phyloP scores from a whole-genome alignment of 1,139 yeast species.

The Oligophagozyma castellii region DNA sequence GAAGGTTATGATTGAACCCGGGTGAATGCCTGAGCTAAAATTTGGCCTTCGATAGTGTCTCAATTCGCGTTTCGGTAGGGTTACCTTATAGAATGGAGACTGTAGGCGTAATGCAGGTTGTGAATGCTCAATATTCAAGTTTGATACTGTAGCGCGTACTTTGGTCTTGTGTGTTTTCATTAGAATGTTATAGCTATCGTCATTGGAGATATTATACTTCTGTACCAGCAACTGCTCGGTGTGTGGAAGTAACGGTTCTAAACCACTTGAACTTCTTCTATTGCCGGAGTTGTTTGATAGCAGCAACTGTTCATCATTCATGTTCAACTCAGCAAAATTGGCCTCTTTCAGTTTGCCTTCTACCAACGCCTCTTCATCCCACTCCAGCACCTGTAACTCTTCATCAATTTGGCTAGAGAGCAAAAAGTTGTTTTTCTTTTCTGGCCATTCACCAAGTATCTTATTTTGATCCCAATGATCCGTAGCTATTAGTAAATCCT shows the following conservation, averaged over 20 bases:
- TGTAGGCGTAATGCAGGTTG: slow-evolving; percentile 79
- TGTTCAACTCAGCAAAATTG: slow-evolving; percentile 41
- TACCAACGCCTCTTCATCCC: slow-evolving; percentile 69
- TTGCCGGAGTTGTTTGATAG: slow-evolving; percentile 23
- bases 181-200: slow-evolving; percentile 67
- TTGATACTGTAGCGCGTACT: slow-evolving; percentile 86
- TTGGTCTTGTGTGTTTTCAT: slow-evolving; percentile 82
- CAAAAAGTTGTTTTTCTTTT: slow-evolving; percentile 2
- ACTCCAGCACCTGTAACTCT: slow-evolving; percentile 36
- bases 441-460: slow-evolving; percentile 32
- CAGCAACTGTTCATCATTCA: slow-evolving; percentile 75
- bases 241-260: slow-evolving; percentile 8
- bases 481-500: slow-evolving; percentile 56
- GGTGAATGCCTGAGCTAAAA: slow-evolving; percentile 46
- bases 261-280: not conserved
- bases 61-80: slow-evolving; percentile 50
- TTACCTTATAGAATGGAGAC: slow-evolving; percentile 83
- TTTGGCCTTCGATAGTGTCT: slow-evolving; percentile 73
- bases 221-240: slow-evolving; percentile 29
- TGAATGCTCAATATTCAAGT: slow-evolving; percentile 82
- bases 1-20: slow-evolving; percentile 67
- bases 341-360: slow-evolving; percentile 48
- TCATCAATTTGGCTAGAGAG: slow-evolving; percentile 1
- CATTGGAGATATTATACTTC: slow-evolving; percentile 76
- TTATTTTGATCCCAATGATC: slow-evolving; percentile 76